Base-by-base conservation (phyloP, 768 basidiomycete genomes). In the Roridomyces roridus region DNA sequence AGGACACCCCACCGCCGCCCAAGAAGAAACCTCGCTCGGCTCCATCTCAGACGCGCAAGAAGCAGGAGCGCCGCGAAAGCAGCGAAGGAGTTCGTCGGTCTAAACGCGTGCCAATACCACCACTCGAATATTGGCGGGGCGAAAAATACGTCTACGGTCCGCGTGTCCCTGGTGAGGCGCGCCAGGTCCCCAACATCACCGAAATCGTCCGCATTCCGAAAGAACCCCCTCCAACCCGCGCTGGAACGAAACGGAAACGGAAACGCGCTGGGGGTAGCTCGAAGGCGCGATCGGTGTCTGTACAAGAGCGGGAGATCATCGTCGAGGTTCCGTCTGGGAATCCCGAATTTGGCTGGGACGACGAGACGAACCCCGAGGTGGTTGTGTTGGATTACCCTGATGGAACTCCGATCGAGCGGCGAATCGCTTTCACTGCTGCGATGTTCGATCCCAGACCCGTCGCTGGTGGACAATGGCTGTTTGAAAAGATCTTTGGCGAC, bases 51-150 rank as follows among this genome's bases (percentile, higher is more conserved):
- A 20, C 40, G 11, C 18, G 40, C 5, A 24, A 23, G 23, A 59
- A 26, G 51, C 39, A 24, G 37, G 45, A 20, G n/a, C 21, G 26
- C 58, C 52, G 47, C 58, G 51, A 6, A 57, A 45, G 34, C 50
- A 55, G 49, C 46, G 40, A 29, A 80, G 88, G 87, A 21, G 76
- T 91, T 2, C 87, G 94, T 17, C 86, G 89, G 46, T 88, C 92
- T 26, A 75, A 75, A 44, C 86, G 96, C 21, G 77, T 82, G 49
- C 85, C 85, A 28, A 86, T 85, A 64, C 74, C 75, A 45, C 96
- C 96, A 5, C 77, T 98, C 31, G 91, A 92, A 36, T 96, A 82
- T 78, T 98, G 96, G 96, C 85, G 94, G n/a, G 85, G 86, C 63
- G 96, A 98, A 74, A 88, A 86, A 59, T 83, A 94, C 21, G 87